These are phyloP conservation scores for Kalmusia sp. DNA, from an alignment of 2,329 filamentous ascomycete genomes.

Conservation along the genomic window DNA sequence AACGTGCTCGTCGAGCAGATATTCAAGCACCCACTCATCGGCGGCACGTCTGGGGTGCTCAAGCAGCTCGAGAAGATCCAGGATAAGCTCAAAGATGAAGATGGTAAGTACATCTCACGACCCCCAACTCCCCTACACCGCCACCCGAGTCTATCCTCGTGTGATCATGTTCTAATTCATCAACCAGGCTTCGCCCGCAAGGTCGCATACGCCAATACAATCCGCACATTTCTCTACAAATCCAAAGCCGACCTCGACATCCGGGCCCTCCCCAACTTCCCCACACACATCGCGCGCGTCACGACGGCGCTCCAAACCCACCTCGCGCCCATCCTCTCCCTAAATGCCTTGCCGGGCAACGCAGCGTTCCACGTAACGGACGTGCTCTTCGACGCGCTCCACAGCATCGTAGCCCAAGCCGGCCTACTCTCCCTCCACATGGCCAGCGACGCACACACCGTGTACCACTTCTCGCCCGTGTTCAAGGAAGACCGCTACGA, in stretches of 20 bases:
- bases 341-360: conserved; percentile 1
- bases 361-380: not conserved
- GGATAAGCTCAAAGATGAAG: conserved; percentile 14
- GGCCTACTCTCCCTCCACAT: conserved; percentile 33
- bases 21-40: conserved; percentile 34
- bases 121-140: conserved; percentile 5
- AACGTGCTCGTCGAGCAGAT: conserved; percentile 42
- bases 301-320: conserved; percentile 25
- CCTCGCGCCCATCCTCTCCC: conserved; percentile 25
- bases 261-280: conserved; percentile 29
- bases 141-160: not conserved
- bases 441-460: conserved; percentile 31
- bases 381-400: not conserved
- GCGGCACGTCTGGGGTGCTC: conserved; percentile 16
- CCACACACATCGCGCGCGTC: conserved; percentile 27
- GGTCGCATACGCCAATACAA: not conserved
- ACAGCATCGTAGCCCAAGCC: conserved; percentile 25
- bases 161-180: not conserved
- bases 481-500: conserved; percentile 36
- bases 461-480: conserved; percentile 33
- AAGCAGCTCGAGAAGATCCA: conserved; percentile 16
- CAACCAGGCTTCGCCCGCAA: conserved; percentile 5
- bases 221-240: not conserved
- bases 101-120: conserved; percentile 39
- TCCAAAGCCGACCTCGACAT: not conserved